These are phyloP conservation scores for Suhomyces kilbournensis DNA, from an alignment of 805 yeast genomes.

Conservation along the genomic window DNA sequence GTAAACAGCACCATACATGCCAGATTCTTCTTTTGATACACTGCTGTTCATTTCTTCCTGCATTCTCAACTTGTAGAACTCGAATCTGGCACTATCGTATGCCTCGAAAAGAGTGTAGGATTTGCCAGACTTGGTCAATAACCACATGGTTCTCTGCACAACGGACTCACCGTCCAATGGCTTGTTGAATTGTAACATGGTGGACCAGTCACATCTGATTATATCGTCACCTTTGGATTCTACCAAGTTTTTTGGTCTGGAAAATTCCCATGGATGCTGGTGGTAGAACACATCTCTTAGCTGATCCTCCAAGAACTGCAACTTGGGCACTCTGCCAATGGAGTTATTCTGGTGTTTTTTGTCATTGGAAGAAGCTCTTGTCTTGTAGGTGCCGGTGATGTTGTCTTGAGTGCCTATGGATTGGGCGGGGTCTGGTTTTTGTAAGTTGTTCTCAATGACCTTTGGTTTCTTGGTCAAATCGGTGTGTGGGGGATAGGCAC, in stretches of 20 bases:
- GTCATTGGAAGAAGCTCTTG: slow-evolving; percentile 42
- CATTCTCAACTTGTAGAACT: slow-evolving; percentile 83
- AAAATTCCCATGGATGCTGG: slow-evolving; percentile 98
- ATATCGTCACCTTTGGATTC: slow-evolving; percentile 69
- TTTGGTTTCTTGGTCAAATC: slow-evolving; percentile 51
- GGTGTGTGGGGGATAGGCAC: slow-evolving; percentile 74
- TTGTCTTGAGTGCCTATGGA: slow-evolving; percentile 18
- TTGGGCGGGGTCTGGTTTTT: slow-evolving; percentile 26
- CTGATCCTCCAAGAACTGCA: slow-evolving; percentile 71
- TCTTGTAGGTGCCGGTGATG: slow-evolving; percentile 34
- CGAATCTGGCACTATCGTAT: slow-evolving; percentile 82
- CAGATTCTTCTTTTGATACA: slow-evolving; percentile 77
- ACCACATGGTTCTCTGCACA: slow-evolving; percentile 43
- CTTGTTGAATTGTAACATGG: slow-evolving; percentile 66
- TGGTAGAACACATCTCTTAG: slow-evolving; percentile 77
- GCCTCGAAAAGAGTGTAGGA: slow-evolving; percentile 52
- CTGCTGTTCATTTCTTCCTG: slow-evolving; percentile 73
- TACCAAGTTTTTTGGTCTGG: slow-evolving; percentile 79
- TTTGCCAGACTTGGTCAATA: slow-evolving; percentile 21
- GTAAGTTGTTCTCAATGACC: slow-evolving; percentile 23
- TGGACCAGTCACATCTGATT: slow-evolving; percentile 69
- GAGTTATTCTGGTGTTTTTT: slow-evolving; percentile 35
- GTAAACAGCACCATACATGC: slow-evolving; percentile 79
- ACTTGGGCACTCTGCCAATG: slow-evolving; percentile 50
- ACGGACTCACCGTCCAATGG: slow-evolving; percentile 81